Evolutionary conservation across 1,139 yeast genomes (phyloP), one percentile per base, ranked within the genome.

Genomic region (Saccharomyces hybrid): DNA sequence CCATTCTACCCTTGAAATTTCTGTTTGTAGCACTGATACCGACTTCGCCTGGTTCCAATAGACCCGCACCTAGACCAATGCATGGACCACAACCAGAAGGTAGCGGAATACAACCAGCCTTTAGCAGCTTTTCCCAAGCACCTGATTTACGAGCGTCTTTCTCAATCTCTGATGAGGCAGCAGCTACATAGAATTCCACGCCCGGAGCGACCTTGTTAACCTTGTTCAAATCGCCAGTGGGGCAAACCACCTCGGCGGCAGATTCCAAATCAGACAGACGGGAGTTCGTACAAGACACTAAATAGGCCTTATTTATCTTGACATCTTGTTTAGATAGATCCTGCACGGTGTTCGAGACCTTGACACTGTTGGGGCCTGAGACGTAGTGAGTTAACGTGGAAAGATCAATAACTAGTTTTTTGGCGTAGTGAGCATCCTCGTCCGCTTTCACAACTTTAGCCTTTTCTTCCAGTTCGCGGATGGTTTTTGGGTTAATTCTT

Each of bases 11-110:
- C 75, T 95, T 95, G 79, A 93, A 93, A 73, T 93, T 93, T 76
- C 99, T 83, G 76, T 93, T 93, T 7, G 99, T 95, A 56, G 99
- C 99, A 62, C 97, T 88, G 66, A 93, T 95, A 60, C 99, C 99
- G 55, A 95, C 95, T 72, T 93, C 97, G 48, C 99, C 99, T 49
- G 89, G 93, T 72, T 93, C 84, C 64, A 93, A 78, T 59, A 93
- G 77, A 52, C 99, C 99, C 42, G 95, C 79, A 58, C 99, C 99
- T 55, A 93, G 79, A 48, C 99, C 99, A 67, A 93, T 93, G 76
- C 99, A 93, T 42, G 99, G 99, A 50, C 99, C 99, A 75, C 99
- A 93, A 26, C 99, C 99, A 19, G 99, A 96, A 16, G 98, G 98
- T 63, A 93, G 80, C 41, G 97, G 91, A 64, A 76, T 88, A 55